Conservation (phyloP, 73 alveolate genomes). For the Paramecium sonneborni region DNA sequence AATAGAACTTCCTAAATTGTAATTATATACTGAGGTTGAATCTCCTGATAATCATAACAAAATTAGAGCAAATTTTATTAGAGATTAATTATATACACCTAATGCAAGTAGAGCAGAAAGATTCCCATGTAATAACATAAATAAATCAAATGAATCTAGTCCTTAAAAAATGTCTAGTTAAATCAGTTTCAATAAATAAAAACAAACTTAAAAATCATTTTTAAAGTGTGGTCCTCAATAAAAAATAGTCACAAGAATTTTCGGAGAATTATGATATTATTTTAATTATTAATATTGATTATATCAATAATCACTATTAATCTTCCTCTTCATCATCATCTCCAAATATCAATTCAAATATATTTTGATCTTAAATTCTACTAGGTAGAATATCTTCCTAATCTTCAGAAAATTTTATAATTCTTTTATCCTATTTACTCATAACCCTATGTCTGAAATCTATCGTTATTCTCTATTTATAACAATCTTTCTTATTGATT, state of each 20-base stretch:
- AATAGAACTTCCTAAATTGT: slow-evolving; percentile 37
- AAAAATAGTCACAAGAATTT: slow-evolving; percentile 17
- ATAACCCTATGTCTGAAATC: neutral
- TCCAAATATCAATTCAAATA: slow-evolving; percentile 7
- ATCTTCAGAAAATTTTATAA: neutral
- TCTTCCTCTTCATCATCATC: neutral
- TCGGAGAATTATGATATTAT: slow-evolving; percentile 44
- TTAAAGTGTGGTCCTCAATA: slow-evolving; percentile 17
- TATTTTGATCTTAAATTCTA: neutral
- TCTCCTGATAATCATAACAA: slow-evolving; percentile 11
- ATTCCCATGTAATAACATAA: neutral
- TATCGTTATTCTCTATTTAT: neutral
- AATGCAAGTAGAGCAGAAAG: slow-evolving; percentile 6
- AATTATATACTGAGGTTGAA: slow-evolving; percentile 23
- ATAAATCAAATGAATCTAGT: neutral
- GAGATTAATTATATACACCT: neutral
- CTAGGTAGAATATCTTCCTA: neutral
- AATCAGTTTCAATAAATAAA: neutral
- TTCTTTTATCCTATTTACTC: neutral
- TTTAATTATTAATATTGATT: neutral
- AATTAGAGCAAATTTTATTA: neutral
- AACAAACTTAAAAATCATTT: slow-evolving; percentile 11
- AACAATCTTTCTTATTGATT: neutral
- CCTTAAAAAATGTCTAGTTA: slow-evolving; percentile 19
- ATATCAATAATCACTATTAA: neutral